A percentile compares a stretch with the other conserved stretches of the same genome.
Evolutionary conservation across 805 yeast genomes (phyloP).

Genomic region (Nakazawaea holstii): DNA sequence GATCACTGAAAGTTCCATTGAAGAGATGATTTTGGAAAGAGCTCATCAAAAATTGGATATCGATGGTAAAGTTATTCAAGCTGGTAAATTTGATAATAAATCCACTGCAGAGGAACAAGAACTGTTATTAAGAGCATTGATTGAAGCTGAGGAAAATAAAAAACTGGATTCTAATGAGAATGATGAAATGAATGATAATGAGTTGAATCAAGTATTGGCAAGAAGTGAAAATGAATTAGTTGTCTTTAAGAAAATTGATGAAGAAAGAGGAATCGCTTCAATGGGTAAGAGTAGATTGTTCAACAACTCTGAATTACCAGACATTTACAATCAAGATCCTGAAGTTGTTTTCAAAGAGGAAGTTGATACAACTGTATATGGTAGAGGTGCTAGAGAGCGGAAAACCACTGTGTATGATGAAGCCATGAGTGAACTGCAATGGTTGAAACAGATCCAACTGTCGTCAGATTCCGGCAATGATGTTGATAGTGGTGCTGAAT

Average conservation of each 20-base stretch:
- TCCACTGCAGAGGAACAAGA: conserved; percentile 97
- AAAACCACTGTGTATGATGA: conserved; percentile 78
- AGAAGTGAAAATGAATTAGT: conserved; percentile 70
- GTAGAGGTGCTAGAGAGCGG: conserved; percentile 80
- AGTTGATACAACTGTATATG: conserved; percentile 42
- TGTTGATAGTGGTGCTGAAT: conserved; percentile 2
- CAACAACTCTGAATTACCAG: conserved; percentile 61
- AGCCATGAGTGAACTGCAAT: conserved; percentile 86
- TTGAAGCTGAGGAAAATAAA: conserved; percentile 78
- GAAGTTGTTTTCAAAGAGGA: conserved; percentile 38
- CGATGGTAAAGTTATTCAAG: conserved; percentile 97
- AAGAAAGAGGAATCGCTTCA: conserved; percentile 39
- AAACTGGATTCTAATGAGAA: conserved; percentile 58
- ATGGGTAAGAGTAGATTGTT: conserved; percentile 48
- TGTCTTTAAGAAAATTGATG: conserved; percentile 63
- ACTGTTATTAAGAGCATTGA: conserved; percentile 76
- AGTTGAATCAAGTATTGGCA: conserved; percentile 80
- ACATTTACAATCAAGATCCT: conserved; percentile 55
- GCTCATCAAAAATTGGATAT: conserved; percentile 93
- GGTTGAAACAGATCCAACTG: conserved; percentile 56
- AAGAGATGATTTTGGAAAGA: conserved; percentile 87
- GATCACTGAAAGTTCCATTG: conserved; percentile 90
- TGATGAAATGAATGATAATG: conserved; percentile 76
- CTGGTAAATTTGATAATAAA: conserved; percentile 96
- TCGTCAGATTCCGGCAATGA: conserved; percentile 23